phyloP scores from a whole-genome alignment of 202 grass and related monocot genomes.

The Schoenoplectus triqueter region DNA sequence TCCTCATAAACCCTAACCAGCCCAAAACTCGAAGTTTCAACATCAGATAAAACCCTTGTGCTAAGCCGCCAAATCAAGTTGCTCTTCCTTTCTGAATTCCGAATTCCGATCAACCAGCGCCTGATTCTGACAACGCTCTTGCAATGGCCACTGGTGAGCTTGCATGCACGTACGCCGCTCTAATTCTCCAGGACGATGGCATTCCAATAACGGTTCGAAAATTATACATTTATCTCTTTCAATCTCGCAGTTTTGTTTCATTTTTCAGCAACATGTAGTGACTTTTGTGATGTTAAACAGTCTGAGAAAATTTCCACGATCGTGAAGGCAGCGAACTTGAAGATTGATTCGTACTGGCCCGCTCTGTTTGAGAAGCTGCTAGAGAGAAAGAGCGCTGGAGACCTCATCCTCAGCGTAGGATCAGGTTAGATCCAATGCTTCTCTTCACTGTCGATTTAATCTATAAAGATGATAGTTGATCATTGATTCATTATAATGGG shows the following conservation, averaged over 20 bases:
- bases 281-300: constrained; percentile 33
- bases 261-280: constrained; percentile 19
- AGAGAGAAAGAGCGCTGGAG: constrained; percentile 41
- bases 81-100: not conserved
- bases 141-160: constrained; percentile 45
- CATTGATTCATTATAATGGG: not conserved
- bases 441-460: not conserved
- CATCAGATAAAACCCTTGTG: constrained; percentile 17
- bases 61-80: constrained; percentile 25
- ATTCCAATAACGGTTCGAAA: constrained; percentile 45
- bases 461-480: not conserved
- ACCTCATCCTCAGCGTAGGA: constrained; percentile 50
- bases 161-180: constrained; percentile 49
- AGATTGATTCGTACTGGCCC: constrained; percentile 51
- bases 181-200: constrained; percentile 51
- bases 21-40: not conserved
- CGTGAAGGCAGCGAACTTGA: constrained; percentile 67
- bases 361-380: constrained; percentile 49
- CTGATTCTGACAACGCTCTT: not conserved
- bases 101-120: too few species aligned
- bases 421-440: constrained; percentile 36
- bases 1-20: constrained; percentile 34
- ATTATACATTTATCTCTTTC: not conserved
- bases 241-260: not conserved
- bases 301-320: constrained; percentile 71